Conservation (phyloP, 139 green algal genomes). For the Edaphochlamys debaryana region DNA sequence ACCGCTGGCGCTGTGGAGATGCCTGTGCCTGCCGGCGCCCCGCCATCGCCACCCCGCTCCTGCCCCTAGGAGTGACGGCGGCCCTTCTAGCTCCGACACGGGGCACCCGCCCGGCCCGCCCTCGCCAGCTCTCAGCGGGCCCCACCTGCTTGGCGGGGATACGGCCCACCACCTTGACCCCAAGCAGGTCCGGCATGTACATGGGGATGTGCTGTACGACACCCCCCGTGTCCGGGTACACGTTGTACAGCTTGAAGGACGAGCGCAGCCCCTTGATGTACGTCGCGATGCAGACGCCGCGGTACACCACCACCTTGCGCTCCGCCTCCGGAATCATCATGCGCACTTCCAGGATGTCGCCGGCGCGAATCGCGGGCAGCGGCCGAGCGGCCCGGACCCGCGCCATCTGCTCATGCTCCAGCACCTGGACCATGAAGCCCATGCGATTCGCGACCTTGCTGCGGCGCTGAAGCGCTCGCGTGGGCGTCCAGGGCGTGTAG, state of each 20-base stretch:
- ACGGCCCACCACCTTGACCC: conserved; percentile 58
- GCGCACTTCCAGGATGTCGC: conserved; percentile 65
- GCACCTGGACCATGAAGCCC: conserved; percentile 51
- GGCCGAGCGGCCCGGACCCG: conserved; percentile 9
- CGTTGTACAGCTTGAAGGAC: conserved; percentile 63
- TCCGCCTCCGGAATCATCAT: conserved; percentile 63
- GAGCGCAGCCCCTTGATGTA: conserved; percentile 57
- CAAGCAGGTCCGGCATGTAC: conserved; percentile 73
- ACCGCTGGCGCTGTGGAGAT: too few species aligned
- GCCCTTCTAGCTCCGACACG: too few species aligned
- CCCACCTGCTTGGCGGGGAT: conserved; percentile 26
- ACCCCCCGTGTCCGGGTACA: conserved; percentile 62
- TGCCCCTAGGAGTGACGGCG: too few species aligned
- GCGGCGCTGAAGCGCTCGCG: conserved; percentile 48
- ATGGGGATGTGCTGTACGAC: conserved; percentile 75
- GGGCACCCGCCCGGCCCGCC: too few species aligned
- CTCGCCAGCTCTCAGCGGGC: too few species aligned
- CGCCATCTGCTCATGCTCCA: conserved; percentile 38
- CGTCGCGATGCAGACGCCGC: conserved; percentile 63
- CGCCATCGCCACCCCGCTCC: too few species aligned
- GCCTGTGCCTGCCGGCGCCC: too few species aligned
- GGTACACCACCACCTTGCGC: conserved; percentile 52
- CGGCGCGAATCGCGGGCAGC: conserved; percentile 57
- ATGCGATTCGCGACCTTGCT: conserved; percentile 54
- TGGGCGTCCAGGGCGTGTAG: conserved; percentile 59